A percentile compares a stretch with the other conserved stretches of the same genome.
Conservation (phyloP, 2,329 filamentous ascomycete species). For the Pseudofabraea citricarpa region DNA sequence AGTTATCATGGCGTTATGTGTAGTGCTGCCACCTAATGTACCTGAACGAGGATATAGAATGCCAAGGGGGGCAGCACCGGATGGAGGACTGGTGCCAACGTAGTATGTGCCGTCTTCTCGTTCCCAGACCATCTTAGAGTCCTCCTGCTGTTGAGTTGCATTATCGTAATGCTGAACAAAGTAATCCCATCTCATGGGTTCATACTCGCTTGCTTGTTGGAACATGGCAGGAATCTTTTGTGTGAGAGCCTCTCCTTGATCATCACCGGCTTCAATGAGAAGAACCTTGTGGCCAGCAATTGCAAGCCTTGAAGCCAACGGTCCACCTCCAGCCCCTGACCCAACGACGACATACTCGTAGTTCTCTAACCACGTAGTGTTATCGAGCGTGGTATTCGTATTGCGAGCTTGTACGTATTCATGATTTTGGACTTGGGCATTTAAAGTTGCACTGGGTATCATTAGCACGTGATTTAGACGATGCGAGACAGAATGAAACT, state of each 20-base stretch:
- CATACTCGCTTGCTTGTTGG: slow-evolving; percentile 40
- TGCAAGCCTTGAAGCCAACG: slow-evolving; percentile 44
- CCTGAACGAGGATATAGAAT: slow-evolving; percentile 25
- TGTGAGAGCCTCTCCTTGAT: slow-evolving; percentile 38
- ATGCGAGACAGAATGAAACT: neutral
- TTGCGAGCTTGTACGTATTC: neutral
- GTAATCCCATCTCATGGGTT: slow-evolving; percentile 46
- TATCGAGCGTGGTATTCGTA: neutral
- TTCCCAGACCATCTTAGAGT: slow-evolving; percentile 30
- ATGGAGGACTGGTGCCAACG: slow-evolving; percentile 19
- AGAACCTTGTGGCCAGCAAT: slow-evolving; percentile 46
- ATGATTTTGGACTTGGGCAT: neutral
- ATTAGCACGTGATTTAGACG: too few relatives aligned
- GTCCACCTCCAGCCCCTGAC: slow-evolving; percentile 45
- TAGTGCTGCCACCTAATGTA: slow-evolving; percentile 24
- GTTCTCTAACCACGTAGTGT: neutral
- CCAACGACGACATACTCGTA: slow-evolving; percentile 52
- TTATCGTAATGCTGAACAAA: slow-evolving; percentile 16
- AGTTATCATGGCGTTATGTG: slow-evolving; percentile 18
- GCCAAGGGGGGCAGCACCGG: slow-evolving; percentile 18
- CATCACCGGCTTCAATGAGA: slow-evolving; percentile 49
- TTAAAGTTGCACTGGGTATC: neutral
- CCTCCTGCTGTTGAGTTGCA: slow-evolving; percentile 7
- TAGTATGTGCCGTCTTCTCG: slow-evolving; percentile 21
- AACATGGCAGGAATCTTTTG: slow-evolving; percentile 43